phyloP scores from a whole-genome alignment of 176 grass and related monocot genomes.

The Triticum urartu region DNA sequence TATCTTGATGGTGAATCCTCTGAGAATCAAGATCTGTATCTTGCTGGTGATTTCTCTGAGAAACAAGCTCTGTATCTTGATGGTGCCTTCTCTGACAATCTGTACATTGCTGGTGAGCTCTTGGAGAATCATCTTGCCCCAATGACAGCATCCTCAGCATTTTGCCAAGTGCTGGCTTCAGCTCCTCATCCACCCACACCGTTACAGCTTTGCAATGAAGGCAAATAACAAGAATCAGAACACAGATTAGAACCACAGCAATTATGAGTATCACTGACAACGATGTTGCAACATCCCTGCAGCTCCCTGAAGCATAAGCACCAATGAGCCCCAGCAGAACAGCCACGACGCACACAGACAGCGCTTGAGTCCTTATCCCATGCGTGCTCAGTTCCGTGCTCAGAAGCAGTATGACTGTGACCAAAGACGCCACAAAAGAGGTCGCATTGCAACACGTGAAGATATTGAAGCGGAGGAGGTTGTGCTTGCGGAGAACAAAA shows the following conservation, averaged over 20 bases:
- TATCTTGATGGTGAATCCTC: neutral
- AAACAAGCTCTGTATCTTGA: neutral
- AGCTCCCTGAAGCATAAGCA: slow-evolving; percentile 24
- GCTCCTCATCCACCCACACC: neutral
- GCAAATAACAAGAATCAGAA: neutral
- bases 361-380: slow-evolving; percentile 11
- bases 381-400: slow-evolving; percentile 15
- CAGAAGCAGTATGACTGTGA: slow-evolving; percentile 33
- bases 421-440: slow-evolving; percentile 33
- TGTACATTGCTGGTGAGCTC: neutral
- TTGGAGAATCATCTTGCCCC: neutral
- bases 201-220: neutral
- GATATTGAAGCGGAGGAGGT: slow-evolving; percentile 8
- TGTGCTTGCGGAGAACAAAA: slow-evolving; percentile 21
- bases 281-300: slow-evolving; percentile 15
- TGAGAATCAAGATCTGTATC: neutral
- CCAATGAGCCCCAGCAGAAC: slow-evolving; percentile 16
- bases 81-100: neutral
- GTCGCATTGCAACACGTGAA: slow-evolving; percentile 14
- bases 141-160: neutral
- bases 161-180: neutral
- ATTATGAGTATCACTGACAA: slow-evolving; percentile 7
- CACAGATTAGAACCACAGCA: slow-evolving; percentile 19
- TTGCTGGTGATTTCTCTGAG: neutral
- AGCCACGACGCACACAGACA: neutral